Evolutionary conservation across 78 protist genomes (phyloP).

Genomic region (Dictyostelium brefeldianum): DNA sequence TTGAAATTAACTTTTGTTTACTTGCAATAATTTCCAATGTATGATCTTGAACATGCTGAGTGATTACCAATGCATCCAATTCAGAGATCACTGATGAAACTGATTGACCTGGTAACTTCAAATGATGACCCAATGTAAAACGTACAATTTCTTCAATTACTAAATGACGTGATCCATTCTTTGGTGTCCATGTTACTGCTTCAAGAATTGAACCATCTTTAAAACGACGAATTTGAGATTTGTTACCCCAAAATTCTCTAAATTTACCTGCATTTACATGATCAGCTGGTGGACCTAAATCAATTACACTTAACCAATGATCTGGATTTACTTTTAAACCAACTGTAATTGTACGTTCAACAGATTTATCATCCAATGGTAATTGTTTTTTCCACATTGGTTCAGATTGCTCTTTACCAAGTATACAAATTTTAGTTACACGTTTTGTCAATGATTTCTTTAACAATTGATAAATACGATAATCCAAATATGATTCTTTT

Average conservation of each 20-base stretch:
- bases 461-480: conserved; percentile 10
- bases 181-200: conserved; percentile 69
- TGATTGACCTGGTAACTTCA: conserved; percentile 12
- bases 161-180: conserved; percentile 32
- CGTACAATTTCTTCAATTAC: conserved; percentile 48
- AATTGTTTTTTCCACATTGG: background rate
- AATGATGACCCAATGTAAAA: conserved; percentile 28
- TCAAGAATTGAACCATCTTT: conserved; percentile 78
- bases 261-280: conserved; percentile 43
- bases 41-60: background rate
- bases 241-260: conserved; percentile 70
- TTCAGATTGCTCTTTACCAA: background rate
- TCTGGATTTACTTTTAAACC: conserved; percentile 34
- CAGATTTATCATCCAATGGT: background rate
- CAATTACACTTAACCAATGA: conserved; percentile 56
- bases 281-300: conserved; percentile 77
- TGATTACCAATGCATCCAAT: conserved; percentile 37
- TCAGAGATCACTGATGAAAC: background rate
- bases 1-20: conserved; percentile 8
- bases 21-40: background rate
- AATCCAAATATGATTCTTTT: conserved; percentile 5
- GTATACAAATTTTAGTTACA: conserved; percentile 2
- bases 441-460: conserved; percentile 37
- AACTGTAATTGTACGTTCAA: background rate
- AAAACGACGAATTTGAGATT: conserved; percentile 71